Percentiles rank a stretch among this genome's conserved stretches.
phyloP scores from a whole-genome alignment of 129 eudicot species.

The Chrysanthemum lavandulifolium region DNA sequence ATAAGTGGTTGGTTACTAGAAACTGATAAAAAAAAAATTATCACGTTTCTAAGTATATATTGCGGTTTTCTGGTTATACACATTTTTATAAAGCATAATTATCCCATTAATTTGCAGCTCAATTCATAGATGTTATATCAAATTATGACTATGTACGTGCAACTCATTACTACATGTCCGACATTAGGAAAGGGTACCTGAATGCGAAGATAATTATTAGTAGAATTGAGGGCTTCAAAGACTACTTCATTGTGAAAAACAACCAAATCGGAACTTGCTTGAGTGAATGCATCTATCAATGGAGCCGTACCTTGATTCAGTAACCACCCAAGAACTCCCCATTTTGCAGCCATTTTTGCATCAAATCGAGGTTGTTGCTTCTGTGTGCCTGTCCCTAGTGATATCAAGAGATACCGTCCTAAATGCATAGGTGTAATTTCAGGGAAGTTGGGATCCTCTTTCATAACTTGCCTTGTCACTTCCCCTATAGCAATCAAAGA shows the following conservation, averaged over 20 bases:
- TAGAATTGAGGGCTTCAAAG: conserved; percentile 42
- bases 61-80: too few relatives aligned
- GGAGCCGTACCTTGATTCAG: conserved; percentile 33
- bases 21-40: too few relatives aligned
- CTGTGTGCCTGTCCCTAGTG: conserved; percentile 52
- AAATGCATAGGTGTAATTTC: conserved; percentile 32
- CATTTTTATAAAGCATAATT: too few relatives aligned
- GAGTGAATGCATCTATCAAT: too few relatives aligned
- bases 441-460: conserved; percentile 35
- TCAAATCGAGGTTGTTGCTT: conserved; percentile 38
- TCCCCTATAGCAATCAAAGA: conserved; percentile 55
- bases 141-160: too few relatives aligned
- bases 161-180: too few relatives aligned
- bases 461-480: conserved; percentile 38
- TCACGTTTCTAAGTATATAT: too few relatives aligned
- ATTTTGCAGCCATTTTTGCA: conserved; percentile 42
- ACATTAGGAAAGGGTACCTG: conserved; percentile 27
- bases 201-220: conserved; percentile 50
- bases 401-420: conserved; percentile 45
- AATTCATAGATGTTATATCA: too few relatives aligned
- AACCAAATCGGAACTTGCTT: conserved; percentile 32
- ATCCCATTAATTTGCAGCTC: too few relatives aligned
- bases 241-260: conserved; percentile 44
- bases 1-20: not conserved
- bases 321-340: conserved; percentile 62